Conservation (phyloP, 164 flowering plant species). For the Saururus chinensis region DNA sequence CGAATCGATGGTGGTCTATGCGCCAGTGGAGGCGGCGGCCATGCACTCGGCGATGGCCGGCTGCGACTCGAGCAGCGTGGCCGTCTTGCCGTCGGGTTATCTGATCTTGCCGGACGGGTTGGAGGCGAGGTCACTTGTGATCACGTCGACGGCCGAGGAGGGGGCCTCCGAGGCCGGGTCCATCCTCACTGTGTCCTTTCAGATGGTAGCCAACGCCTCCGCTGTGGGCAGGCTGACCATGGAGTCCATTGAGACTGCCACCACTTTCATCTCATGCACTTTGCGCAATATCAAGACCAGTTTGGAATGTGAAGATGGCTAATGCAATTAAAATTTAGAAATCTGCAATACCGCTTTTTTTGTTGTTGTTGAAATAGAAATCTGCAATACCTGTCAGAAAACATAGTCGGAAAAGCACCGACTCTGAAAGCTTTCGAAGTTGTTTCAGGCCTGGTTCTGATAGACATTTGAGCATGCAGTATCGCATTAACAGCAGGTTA, state of each 20-base stretch:
- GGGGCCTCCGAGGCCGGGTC: slow-evolving; percentile 69
- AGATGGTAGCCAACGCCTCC: slow-evolving; percentile 52
- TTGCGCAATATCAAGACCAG: slow-evolving; percentile 63
- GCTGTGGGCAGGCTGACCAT: slow-evolving; percentile 50
- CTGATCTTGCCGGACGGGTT: slow-evolving; percentile 81
- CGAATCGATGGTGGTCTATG: slow-evolving; percentile 74
- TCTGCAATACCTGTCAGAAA: no score
- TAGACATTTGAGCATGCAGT: no score
- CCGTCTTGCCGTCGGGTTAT: slow-evolving; percentile 80
- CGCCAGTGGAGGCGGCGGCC: slow-evolving; percentile 58
- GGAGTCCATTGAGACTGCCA: slow-evolving; percentile 74
- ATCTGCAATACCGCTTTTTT: no score
- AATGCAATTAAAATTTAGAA: no score
- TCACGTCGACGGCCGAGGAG: slow-evolving; percentile 67
- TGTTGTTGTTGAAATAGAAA: no score
- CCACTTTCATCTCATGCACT: slow-evolving; percentile 63
- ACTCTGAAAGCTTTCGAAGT: no score
- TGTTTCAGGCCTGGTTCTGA: no score
- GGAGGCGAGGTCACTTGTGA: slow-evolving; percentile 67
- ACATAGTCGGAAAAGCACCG: no score
- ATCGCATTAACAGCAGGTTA: no score
- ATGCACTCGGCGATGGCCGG: slow-evolving; percentile 87
- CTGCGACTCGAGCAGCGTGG: slow-evolving; percentile 67
- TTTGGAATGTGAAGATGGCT: slow-evolving; percentile 80
- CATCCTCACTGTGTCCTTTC: slow-evolving; percentile 76